Percentiles rank a stretch among this genome's conserved stretches.
These are phyloP conservation scores for Daedaleopsis nitida DNA, from an alignment of 768 basidiomycete species.

Conservation along the genomic window DNA sequence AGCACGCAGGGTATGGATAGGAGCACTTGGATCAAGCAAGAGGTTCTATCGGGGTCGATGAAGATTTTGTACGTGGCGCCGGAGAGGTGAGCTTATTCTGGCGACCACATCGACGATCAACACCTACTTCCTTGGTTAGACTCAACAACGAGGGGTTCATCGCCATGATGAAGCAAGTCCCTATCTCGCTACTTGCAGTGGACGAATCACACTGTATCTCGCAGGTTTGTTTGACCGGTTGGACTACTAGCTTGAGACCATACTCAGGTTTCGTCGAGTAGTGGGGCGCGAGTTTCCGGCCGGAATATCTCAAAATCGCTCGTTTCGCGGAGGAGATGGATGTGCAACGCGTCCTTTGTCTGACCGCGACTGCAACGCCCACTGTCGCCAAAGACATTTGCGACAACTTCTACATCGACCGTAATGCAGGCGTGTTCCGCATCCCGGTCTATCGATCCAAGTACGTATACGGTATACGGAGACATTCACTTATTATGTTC, in stretches of 20 bases:
- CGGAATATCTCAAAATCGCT: conserved; percentile 43
- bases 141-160: conserved; percentile 49
- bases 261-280: conserved; percentile 6
- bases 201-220: conserved; percentile 54
- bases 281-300: conserved; percentile 49
- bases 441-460: conserved; percentile 48
- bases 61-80: conserved; percentile 53
- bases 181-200: conserved; percentile 48
- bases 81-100: conserved; percentile 34
- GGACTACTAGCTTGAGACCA: not conserved
- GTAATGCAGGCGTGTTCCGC: conserved; percentile 41
- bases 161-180: conserved; percentile 44
- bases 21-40: conserved; percentile 36
- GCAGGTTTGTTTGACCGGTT: conserved; percentile 29
- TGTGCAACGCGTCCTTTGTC: conserved; percentile 46
- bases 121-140: conserved; percentile 21
- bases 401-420: conserved; percentile 43
- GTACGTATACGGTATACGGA: conserved; percentile 25
- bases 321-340: conserved; percentile 48
- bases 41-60: conserved; percentile 40
- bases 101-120: not conserved
- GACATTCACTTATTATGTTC: too few relatives aligned
- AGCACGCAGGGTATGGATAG: conserved; percentile 37
- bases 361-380: conserved; percentile 49
- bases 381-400: conserved; percentile 47